Conservation (phyloP, 2,329 filamentous ascomycete genomes). For the Colletotrichum sp. region DNA sequence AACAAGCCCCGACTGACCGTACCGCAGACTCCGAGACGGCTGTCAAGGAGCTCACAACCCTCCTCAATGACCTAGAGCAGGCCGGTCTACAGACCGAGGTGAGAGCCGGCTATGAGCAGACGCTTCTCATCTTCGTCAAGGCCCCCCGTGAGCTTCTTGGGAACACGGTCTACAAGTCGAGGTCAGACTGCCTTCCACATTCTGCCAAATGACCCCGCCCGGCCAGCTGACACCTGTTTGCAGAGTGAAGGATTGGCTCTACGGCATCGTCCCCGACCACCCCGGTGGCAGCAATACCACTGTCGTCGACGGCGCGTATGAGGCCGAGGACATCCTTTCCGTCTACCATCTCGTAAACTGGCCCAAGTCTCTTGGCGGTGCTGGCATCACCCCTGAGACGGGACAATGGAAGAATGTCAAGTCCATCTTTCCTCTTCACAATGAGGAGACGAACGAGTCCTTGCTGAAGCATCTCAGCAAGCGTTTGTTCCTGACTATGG, state of each 20-base stretch:
- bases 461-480: slow-evolving; percentile 62
- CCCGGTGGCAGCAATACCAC: slow-evolving; percentile 60
- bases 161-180: slow-evolving; percentile 69
- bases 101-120: slow-evolving; percentile 70
- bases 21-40: slow-evolving; percentile 36
- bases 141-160: slow-evolving; percentile 67
- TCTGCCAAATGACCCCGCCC: neutral
- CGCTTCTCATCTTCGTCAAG: slow-evolving; percentile 70
- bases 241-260: slow-evolving; percentile 77
- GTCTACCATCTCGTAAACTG: slow-evolving; percentile 71
- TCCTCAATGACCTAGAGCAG: slow-evolving; percentile 63
- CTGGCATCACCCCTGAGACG: slow-evolving; percentile 61
- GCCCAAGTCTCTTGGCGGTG: slow-evolving; percentile 62
- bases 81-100: slow-evolving; percentile 74
- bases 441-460: slow-evolving; percentile 58
- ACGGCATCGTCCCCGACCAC: slow-evolving; percentile 68
- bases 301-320: slow-evolving; percentile 52
- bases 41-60: slow-evolving; percentile 36
- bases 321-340: slow-evolving; percentile 73
- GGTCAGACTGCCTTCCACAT: slow-evolving; percentile 41
- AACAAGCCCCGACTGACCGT: neutral
- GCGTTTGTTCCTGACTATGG: slow-evolving; percentile 51
- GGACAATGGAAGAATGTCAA: slow-evolving; percentile 66
- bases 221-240: neutral
- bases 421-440: slow-evolving; percentile 67